Evolutionary conservation across 495 filamentous ascomycete species (phyloP), one percentile per base, ranked within the genome.

Genomic region (Bacidia gigantensis): DNA sequence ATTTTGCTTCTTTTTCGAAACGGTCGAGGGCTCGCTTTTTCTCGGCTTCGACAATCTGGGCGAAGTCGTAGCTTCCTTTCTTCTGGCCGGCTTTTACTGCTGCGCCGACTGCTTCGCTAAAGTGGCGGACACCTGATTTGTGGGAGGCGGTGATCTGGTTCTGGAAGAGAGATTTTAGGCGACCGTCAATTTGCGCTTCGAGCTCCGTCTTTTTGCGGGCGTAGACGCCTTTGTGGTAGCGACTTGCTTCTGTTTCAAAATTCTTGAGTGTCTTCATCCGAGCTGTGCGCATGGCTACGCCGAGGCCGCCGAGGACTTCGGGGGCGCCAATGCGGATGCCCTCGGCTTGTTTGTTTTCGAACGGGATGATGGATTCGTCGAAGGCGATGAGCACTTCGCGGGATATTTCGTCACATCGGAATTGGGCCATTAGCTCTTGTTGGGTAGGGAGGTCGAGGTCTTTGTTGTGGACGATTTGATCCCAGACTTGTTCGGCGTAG

Each of bases 401-500:
- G 38, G 85, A 70, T 50, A 98, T 98, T 72, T 98, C 92, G 63
- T 98, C 92, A 63, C 92, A 98, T 45, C 92, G 79, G 72, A 96
- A 98, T 65, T 98, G 92, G 2, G 92, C 92, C 46, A 98, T 79
- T 43, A 98, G 70, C 61, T 98, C 92, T 64, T 98, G 92, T 67
- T 98, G 92, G 0, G 92, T 96, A 14, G 92, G 92, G 26, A 98
- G 68, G 70, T 98, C 92, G 55, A 98, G 72, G 60, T 98, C 92
- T 67, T 98, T 98, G 69, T 98, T 98, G 68, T 88, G 85, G 59
- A 94, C 87, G 59, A 98, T 98, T 66, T 96, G 92, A 63, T 95
- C 87, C 92, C 92, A 98, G 14, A 98, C 80, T 35, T 89, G 86
- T 60, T 88, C 81, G 9, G 92, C 89, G 62, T 97, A 98, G 49